These are phyloP conservation scores for Eucalyptus erythrocorys DNA, from an alignment of 345 rosid species.

Conservation along the genomic window DNA sequence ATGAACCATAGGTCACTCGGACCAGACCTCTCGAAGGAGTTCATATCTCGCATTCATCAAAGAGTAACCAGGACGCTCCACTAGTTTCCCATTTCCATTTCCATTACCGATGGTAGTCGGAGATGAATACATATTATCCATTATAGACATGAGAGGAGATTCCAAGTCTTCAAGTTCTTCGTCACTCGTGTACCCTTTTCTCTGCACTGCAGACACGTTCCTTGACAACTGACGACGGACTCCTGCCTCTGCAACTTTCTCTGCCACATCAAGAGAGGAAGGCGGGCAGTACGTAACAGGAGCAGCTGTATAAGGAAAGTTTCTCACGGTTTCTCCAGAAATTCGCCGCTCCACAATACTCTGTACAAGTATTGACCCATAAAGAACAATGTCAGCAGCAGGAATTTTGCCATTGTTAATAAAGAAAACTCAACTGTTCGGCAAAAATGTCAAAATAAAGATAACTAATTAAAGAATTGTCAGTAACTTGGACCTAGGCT, in stretches of 20 bases:
- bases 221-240: slow-evolving; percentile 27
- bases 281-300: slow-evolving; percentile 53
- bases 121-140: slow-evolving; percentile 29
- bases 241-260: slow-evolving; percentile 53
- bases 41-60: slow-evolving; percentile 49
- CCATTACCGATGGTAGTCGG: slow-evolving; percentile 8
- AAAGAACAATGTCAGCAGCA: background rate
- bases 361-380: slow-evolving; percentile 7
- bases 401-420: background rate
- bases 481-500: background rate
- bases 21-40: slow-evolving; percentile 89
- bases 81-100: slow-evolving; percentile 11
- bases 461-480: background rate
- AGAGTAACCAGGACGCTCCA: background rate
- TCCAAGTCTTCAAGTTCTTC: slow-evolving; percentile 86
- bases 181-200: slow-evolving; percentile 91
- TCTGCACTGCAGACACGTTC: slow-evolving; percentile 48
- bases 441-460: background rate
- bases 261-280: slow-evolving; percentile 41
- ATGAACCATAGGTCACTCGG: slow-evolving; percentile 8
- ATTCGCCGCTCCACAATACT: slow-evolving; percentile 44
- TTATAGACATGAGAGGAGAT: slow-evolving; percentile 55
- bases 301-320: slow-evolving; percentile 71
- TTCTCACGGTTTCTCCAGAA: slow-evolving; percentile 31
- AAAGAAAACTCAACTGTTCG: background rate